A percentile compares a stretch with the other conserved stretches of the same genome.
phyloP scores from a whole-genome alignment of 257 asterid species.

The Gentiana dahurica region DNA sequence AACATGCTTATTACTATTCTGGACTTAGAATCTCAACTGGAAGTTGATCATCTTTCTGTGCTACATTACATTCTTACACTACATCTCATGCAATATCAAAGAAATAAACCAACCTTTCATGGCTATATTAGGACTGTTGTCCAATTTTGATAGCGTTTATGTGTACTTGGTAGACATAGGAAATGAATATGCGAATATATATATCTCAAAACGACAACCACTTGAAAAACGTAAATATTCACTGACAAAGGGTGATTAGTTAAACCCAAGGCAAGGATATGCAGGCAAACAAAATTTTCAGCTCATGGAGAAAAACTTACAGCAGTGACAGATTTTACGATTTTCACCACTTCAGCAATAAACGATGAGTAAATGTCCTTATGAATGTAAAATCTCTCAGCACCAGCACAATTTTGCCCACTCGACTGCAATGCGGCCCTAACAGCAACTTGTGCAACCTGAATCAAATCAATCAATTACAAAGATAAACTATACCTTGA shows the following conservation, averaged over 20 bases:
- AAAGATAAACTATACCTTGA: constrained; percentile 2
- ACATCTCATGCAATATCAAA: background rate
- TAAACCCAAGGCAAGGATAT: background rate
- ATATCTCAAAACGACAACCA: no score
- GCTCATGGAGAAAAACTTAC: constrained; percentile 35
- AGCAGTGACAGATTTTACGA: constrained; percentile 86
- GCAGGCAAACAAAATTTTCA: background rate
- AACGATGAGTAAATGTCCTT: constrained; percentile 65
- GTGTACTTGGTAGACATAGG: no score
- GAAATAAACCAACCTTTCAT: no score
- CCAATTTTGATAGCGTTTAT: no score
- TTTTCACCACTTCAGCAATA: constrained; percentile 84
- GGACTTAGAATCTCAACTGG: no score
- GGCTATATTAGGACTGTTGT: no score
- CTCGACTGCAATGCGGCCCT: constrained; percentile 96
- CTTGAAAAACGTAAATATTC: background rate
- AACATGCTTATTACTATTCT: no score
- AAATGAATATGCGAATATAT: no score
- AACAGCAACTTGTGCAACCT: constrained; percentile 98
- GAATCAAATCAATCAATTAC: constrained; percentile 6
- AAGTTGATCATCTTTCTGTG: no score
- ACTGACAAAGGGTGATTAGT: constrained; percentile 1
- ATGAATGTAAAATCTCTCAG: constrained; percentile 96
- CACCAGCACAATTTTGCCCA: constrained; percentile 98
- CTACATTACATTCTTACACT: no score